Base-by-base conservation (phyloP, 1,284 basidiomycete species). In the Ustilago hordei region DNA sequence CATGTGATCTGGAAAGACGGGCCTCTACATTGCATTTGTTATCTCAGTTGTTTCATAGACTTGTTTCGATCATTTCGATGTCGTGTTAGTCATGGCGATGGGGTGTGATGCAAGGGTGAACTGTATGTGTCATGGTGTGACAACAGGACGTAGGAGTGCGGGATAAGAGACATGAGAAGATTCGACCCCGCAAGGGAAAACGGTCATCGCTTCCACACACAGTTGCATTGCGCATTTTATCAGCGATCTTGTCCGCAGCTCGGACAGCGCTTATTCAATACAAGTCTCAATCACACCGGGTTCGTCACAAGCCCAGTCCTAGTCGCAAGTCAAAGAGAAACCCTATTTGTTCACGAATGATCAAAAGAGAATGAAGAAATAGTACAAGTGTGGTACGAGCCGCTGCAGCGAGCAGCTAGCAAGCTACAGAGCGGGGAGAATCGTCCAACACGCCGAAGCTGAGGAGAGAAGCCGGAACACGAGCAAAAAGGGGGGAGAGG, bases 321-420 rank as follows among this genome's bases (percentile, higher is more conserved):
- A 28, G 23, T 39, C 15, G 11, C 9, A 39, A 31, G 48, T 32
- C 28, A 12, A 47, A 43, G n/a, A 43, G 17, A 60, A 62, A 8
- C 23, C 32, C 61, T 55, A 28, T 66, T 50, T 63, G 63, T 62
- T 70, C 58, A 65, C 8, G 13, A 12, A 19, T 8, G 38, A 38
- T 28, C 9, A 56, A 48, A 48, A 57, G 55, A 62, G 28, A 12
- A 56, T 55, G 43, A 38, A 54, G 69, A 61, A 64, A 75, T 75
- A 75, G 73, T 75, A 75, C 73, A 75, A 75, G 55, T 73, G 65
- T 17, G 35, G 60, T 38, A 38, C 47, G 50, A 55, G n/a, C 15
- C 35, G 8, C 34, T 43, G 32, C 12, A 34, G 41, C 43, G 9
- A 34, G 32, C 39, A 43, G 39, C 55, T 17, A 53, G 11, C 52